A percentile compares a stretch with the other conserved stretches of the same genome.
Evolutionary conservation across 495 filamentous ascomycete genomes (phyloP).

Genomic region (Penicillium bialowiezense): DNA sequence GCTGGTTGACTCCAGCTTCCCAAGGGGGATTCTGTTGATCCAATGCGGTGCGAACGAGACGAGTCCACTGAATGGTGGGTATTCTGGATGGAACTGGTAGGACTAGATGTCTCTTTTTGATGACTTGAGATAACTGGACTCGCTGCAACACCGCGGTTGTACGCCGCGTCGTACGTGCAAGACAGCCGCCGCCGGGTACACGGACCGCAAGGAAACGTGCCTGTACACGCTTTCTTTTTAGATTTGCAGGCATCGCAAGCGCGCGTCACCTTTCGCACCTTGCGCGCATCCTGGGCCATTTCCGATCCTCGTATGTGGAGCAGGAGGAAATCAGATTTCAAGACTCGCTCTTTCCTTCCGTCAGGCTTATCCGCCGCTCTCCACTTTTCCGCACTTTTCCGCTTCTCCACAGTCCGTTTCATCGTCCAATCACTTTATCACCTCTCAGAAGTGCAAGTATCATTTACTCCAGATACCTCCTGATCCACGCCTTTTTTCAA

Average conservation of each 20-base stretch:
- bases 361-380: background rate
- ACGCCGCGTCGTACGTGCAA: slow-evolving; percentile 25
- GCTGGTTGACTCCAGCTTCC: background rate
- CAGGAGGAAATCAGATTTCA: background rate
- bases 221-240: slow-evolving; percentile 29
- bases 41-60: no score
- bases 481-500: no score
- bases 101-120: background rate
- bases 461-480: no score
- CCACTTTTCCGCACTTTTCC: no score
- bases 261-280: slow-evolving; percentile 21
- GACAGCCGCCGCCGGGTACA: slow-evolving; percentile 13
- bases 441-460: no score
- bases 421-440: no score
- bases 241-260: slow-evolving; percentile 27
- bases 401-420: background rate
- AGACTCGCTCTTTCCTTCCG: background rate
- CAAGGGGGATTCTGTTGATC: no score
- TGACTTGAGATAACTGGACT: slow-evolving; percentile 17
- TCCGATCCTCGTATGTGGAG: background rate
- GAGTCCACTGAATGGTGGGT: no score
- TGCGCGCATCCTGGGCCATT: background rate
- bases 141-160: slow-evolving; percentile 21
- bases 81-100: no score
- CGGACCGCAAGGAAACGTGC: slow-evolving; percentile 23